Base-by-base conservation (phyloP, 2,329 filamentous ascomycete genomes). In the Nemania sp. region DNA sequence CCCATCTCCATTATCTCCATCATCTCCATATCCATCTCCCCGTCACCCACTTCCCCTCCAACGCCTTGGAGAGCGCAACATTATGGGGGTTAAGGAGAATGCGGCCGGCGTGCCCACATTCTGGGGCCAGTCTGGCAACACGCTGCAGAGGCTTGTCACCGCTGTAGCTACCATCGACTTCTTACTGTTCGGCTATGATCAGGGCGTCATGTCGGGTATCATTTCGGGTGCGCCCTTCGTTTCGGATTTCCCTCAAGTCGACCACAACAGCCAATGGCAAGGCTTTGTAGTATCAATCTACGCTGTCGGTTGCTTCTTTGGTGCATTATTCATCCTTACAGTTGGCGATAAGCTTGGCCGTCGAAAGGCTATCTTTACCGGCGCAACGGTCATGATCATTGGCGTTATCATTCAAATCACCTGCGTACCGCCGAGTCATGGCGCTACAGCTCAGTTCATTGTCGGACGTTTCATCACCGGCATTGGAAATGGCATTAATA, bases 331-430 rank as follows among this genome's bases (percentile, higher is more conserved):
- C 20, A 72, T 72, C 17, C 64, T 75, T n/a, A 54, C 64, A 6
- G 65, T 80, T 17, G 80, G 80, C 12, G 80, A 84, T 60, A 70
- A 75, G 30, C 75, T 84, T 28, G 82, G 81, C 15, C 75, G 82
- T 28, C 77, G 79, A 57, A 75, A 74, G 47, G 79, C 78, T 2
- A 82, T 83, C 59, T 77, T 82, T 57, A 64, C 77, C 39, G 81
- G 81, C 37, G 75, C 76, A 20, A 60, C 68, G 3, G 72, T 84
- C 59, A 80, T 84, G 75, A 76, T 82, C 20, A 63, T 83, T 26
- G 82, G 81, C 26, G 80, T 81, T 31, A 72, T 77, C 7, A 74
- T 85, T 22, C 82, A 84, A 64, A 70, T 77, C 12, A 68, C 76
- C 11, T 74, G 77, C 1, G 79, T 75, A 58, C 72, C 56, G n/a